Evolutionary conservation across 176 grass and related monocot species (phyloP).

Genomic region (Thalia dealbata): DNA sequence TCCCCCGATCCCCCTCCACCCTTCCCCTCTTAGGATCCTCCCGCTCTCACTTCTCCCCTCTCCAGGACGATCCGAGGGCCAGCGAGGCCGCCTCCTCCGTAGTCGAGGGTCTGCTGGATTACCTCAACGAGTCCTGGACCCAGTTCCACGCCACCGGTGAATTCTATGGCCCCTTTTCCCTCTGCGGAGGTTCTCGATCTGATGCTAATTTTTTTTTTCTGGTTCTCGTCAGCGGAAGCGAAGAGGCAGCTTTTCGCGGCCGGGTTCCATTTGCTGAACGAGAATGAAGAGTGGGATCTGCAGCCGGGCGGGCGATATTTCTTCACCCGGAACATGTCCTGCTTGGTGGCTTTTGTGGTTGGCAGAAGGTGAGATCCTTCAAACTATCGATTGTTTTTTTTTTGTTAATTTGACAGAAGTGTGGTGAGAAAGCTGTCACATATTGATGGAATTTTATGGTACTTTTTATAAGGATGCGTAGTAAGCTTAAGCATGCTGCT

Average conservation of each 20-base stretch:
- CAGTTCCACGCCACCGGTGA: conserved; percentile 96
- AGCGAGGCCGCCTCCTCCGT: conserved; percentile 31
- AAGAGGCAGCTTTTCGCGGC: conserved; percentile 72
- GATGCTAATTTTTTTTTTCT: conserved; percentile 14
- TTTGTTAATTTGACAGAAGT: too few relatives aligned
- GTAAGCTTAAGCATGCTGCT: neutral
- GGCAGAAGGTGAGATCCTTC: conserved; percentile 40
- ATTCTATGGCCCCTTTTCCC: neutral
- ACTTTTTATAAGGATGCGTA: neutral
- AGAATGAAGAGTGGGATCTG: conserved; percentile 88
- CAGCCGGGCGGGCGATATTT: conserved; percentile 93
- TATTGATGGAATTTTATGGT: too few relatives aligned
- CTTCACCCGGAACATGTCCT: conserved; percentile 97
- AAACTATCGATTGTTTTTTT: too few relatives aligned
- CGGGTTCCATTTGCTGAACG: conserved; percentile 69
- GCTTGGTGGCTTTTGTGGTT: conserved; percentile 67
- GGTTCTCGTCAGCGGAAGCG: conserved; percentile 45
- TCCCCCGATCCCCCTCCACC: neutral
- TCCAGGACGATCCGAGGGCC: neutral
- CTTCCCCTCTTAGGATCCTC: neutral
- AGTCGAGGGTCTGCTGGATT: conserved; percentile 76
- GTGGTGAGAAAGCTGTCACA: too few relatives aligned
- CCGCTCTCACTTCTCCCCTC: neutral
- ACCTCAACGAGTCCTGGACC: conserved; percentile 98
- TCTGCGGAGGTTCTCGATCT: neutral